Conservation (phyloP, 768 basidiomycete genomes). For the Panus rudis region DNA sequence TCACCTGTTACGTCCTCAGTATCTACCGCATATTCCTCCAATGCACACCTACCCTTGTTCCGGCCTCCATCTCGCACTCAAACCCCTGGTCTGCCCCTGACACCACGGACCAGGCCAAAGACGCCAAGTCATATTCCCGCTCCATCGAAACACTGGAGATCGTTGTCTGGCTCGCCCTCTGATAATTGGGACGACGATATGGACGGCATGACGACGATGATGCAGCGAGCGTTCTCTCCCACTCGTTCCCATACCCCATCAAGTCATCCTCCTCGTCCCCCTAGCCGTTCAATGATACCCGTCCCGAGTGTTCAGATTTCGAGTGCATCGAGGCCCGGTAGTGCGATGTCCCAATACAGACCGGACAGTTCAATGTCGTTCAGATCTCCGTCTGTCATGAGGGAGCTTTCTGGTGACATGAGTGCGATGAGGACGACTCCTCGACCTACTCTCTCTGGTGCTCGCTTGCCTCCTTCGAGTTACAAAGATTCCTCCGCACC, state of each 20-base stretch:
- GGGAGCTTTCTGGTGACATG: conserved; percentile 75
- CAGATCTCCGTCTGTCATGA: conserved; percentile 32
- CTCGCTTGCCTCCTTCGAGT: conserved; percentile 61
- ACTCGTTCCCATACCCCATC: conserved; percentile 35
- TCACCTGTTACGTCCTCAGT: conserved; percentile 67
- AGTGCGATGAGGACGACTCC: conserved; percentile 45
- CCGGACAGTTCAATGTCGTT: conserved; percentile 48
- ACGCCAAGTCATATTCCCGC: conserved; percentile 77
- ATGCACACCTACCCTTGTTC: conserved; percentile 41
- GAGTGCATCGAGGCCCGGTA: conserved; percentile 62
- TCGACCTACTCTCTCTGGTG: conserved; percentile 30
- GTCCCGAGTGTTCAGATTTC: conserved; percentile 67
- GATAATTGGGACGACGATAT: conserved; percentile 37
- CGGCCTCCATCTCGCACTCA: conserved; percentile 51
- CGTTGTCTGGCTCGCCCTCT: conserved; percentile 40
- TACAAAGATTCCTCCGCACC: conserved; percentile 54
- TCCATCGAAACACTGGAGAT: conserved; percentile 45
- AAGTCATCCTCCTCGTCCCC: conserved; percentile 56
- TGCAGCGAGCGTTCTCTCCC: conserved; percentile 63
- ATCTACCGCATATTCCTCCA: conserved; percentile 61
- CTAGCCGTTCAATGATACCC: conserved; percentile 80
- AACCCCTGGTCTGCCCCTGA: conserved; percentile 37
- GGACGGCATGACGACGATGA: conserved; percentile 34
- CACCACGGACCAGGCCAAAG: conserved; percentile 65
- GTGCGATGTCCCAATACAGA: conserved; percentile 63